phyloP scores from a whole-genome alignment of 345 rosid species.

The Pistacia integerrima region DNA sequence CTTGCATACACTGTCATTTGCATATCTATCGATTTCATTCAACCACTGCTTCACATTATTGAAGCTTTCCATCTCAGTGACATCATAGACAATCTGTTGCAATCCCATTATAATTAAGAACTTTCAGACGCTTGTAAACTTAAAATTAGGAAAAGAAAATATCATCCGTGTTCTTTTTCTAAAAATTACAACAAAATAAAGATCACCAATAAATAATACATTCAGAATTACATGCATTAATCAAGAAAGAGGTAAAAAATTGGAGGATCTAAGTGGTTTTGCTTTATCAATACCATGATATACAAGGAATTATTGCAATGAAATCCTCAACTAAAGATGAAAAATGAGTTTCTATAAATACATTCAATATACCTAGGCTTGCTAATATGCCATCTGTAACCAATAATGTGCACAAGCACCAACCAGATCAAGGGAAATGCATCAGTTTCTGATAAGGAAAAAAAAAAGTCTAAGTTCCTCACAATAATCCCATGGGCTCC shows the following conservation, averaged over 20 bases:
- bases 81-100: conserved; percentile 76
- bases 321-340: not conserved
- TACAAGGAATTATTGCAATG: not conserved
- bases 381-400: not conserved
- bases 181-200: not conserved
- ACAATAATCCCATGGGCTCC: conserved; percentile 94
- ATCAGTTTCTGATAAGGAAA: not conserved
- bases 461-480: conserved; percentile 24
- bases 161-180: not conserved
- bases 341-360: not conserved
- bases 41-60: conserved; percentile 92
- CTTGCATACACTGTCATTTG: conserved; percentile 91
- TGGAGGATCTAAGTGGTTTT: too few relatives aligned
- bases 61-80: conserved; percentile 90
- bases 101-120: conserved; percentile 16
- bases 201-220: too few relatives aligned
- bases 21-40: conserved; percentile 83
- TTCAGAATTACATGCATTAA: too few relatives aligned
- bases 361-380: not conserved
- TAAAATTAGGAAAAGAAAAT: not conserved
- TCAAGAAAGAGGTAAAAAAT: too few relatives aligned
- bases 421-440: not conserved
- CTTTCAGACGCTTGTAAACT: conserved; percentile 1
- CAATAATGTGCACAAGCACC: too few relatives aligned
- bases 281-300: not conserved